Base-by-base conservation (phyloP, 306 rosid genomes). In the Trifolium pratense region DNA sequence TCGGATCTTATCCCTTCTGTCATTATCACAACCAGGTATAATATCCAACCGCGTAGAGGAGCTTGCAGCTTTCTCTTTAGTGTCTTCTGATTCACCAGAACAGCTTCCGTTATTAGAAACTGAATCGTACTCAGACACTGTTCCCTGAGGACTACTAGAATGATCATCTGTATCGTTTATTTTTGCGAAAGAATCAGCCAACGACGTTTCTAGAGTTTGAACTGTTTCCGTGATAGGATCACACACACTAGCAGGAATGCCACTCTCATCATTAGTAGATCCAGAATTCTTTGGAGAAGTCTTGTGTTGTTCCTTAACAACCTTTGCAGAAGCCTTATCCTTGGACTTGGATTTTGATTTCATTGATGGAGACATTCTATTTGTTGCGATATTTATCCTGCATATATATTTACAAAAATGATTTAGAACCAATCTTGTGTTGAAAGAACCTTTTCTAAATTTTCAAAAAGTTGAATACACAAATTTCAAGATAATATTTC, bases 71-170 rank as follows among this genome's bases (percentile, higher is more conserved):
- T 86, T 89, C 52, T 91, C 91, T 73, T 88, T 91, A 49, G 78
- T 90, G 69, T 89, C 97, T 72, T 89, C 96, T 9, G 96, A 92
- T 80, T 92, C 97, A 26, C 96, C 96, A 39, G 96, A 92, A 76
- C 93, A 92, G 85, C 97, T 92, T 6, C 90, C 96, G 36, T 83
- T 92, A 69, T 85, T 92, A n/a, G 97, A 92, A 81, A 92, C 81
- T 16, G 96, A 80, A 80, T 92, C 97, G 74, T 80, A 88, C 85
- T 92, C 96, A 0, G 62, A 79, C 64, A 81, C 79, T 0, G 87
- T 69, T 57, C 89, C 86, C 63, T 77, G 81, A 17, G 87, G 80
- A 75, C 85, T 86, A 40, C 79, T 89, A 31, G 91, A 82, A 80
- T 84, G 84, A 74, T 90, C 96, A 66, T 91, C 96, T 46, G 88